phyloP scores from a whole-genome alignment of 345 rosid genomes.

The Toxicodendron radicans region DNA sequence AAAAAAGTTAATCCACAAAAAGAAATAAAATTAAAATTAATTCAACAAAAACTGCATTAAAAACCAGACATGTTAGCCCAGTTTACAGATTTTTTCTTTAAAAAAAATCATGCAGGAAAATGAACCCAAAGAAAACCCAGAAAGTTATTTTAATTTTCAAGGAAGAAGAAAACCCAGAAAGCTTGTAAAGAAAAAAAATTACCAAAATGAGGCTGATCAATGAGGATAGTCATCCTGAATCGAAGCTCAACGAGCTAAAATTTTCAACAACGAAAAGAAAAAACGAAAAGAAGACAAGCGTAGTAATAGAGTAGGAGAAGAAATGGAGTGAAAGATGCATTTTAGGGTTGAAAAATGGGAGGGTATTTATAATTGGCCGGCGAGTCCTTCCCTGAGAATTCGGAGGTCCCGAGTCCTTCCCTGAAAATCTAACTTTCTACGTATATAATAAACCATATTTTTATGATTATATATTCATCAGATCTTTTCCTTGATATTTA shows the following conservation, averaged over 20 bases:
- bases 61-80: no score
- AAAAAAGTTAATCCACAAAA: no score
- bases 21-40: no score
- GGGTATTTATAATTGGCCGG: constrained; percentile 49
- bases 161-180: not conserved
- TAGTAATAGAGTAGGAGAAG: not conserved
- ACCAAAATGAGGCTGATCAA: constrained; percentile 50
- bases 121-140: no score
- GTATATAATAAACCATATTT: not conserved
- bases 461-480: not conserved
- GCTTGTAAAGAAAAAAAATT: constrained; percentile 3
- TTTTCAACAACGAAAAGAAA: not conserved
- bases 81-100: no score
- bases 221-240: constrained; percentile 48
- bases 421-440: constrained; percentile 27
- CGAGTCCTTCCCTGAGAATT: constrained; percentile 56
- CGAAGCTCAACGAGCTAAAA: not conserved
- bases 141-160: no score
- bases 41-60: no score
- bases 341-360: not conserved
- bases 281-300: not conserved
- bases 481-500: not conserved
- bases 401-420: constrained; percentile 39
- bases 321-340: not conserved
- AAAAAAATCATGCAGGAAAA: no score